Percentiles rank a stretch among this genome's conserved stretches.
phyloP scores from a whole-genome alignment of 2,329 filamentous ascomycete genomes.

The Bisporella sp. region DNA sequence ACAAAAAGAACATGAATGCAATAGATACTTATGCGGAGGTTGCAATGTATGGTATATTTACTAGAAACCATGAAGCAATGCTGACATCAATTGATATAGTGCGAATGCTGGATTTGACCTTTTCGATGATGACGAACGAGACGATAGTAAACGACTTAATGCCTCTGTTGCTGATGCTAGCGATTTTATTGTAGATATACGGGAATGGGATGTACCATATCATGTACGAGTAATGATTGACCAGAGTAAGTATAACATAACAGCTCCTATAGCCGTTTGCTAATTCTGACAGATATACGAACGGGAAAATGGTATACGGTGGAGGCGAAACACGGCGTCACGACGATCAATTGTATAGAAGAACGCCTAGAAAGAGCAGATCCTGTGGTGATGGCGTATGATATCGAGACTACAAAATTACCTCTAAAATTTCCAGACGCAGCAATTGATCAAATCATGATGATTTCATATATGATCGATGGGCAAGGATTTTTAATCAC shows the following conservation, averaged over 20 bases:
- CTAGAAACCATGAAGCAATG: background rate
- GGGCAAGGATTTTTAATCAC: slow-evolving; percentile 97
- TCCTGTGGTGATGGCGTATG: slow-evolving; percentile 96
- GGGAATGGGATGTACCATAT: slow-evolving; percentile 98
- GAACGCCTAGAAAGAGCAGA: slow-evolving; percentile 86
- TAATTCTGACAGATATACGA: slow-evolving; percentile 63
- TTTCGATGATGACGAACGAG: slow-evolving; percentile 85
- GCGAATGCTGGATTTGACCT: slow-evolving; percentile 83
- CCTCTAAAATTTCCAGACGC: slow-evolving; percentile 96
- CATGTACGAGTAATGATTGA: slow-evolving; percentile 99
- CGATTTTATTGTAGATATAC: slow-evolving; percentile 96
- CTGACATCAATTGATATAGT: slow-evolving; percentile 34
- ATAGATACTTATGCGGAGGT: slow-evolving; percentile 99
- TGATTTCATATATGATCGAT: slow-evolving; percentile 99
- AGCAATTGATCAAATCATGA: slow-evolving; percentile 95
- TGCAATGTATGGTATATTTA: slow-evolving; percentile 57
- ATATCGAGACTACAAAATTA: slow-evolving; percentile 96
- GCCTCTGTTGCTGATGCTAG: slow-evolving; percentile 76
- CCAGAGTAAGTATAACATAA: slow-evolving; percentile 48
- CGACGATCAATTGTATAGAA: slow-evolving; percentile 77
- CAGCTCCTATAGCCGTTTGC: background rate
- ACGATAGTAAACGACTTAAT: slow-evolving; percentile 73
- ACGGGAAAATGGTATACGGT: slow-evolving; percentile 97
- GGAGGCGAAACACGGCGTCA: slow-evolving; percentile 84
- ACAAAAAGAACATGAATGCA: slow-evolving; percentile 90